Conservation (phyloP, 2,329 filamentous ascomycete species). For the Talaromyces sp. region DNA sequence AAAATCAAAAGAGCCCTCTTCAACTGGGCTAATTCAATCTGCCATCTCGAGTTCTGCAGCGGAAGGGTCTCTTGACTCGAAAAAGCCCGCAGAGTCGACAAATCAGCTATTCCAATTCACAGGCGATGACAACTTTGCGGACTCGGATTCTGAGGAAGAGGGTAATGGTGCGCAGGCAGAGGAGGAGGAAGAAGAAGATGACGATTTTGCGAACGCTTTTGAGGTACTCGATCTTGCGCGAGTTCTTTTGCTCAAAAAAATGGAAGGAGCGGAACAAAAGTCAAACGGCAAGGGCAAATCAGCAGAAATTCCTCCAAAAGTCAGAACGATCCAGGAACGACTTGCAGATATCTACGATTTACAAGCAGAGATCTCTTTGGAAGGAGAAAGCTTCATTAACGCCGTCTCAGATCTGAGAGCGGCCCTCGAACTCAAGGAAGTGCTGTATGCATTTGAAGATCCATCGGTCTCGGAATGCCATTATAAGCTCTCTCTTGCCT, state of each 20-base stretch:
- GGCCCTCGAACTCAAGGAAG: conserved; percentile 72
- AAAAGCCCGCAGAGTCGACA: conserved; percentile 24
- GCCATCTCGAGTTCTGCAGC: conserved; percentile 26
- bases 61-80: conserved; percentile 20
- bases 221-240: conserved; percentile 62
- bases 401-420: conserved; percentile 81
- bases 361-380: conserved; percentile 92
- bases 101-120: conserved; percentile 84
- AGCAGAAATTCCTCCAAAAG: conserved; percentile 37
- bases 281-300: conserved; percentile 48
- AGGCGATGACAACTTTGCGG: conserved; percentile 89
- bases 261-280: conserved; percentile 48
- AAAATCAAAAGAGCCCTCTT: conserved; percentile 26
- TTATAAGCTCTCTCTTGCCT: conserved; percentile 89
- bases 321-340: conserved; percentile 70
- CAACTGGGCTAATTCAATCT: conserved; percentile 26
- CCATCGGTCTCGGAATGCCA: conserved; percentile 89
- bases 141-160: conserved; percentile 60
- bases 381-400: conserved; percentile 86
- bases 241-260: conserved; percentile 55
- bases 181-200: conserved; percentile 60
- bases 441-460: conserved; percentile 74
- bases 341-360: conserved; percentile 91
- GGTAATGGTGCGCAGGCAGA: conserved; percentile 45
- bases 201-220: conserved; percentile 62